Base-by-base conservation (phyloP, 306 rosid species). In the Mimosa pudica region DNA sequence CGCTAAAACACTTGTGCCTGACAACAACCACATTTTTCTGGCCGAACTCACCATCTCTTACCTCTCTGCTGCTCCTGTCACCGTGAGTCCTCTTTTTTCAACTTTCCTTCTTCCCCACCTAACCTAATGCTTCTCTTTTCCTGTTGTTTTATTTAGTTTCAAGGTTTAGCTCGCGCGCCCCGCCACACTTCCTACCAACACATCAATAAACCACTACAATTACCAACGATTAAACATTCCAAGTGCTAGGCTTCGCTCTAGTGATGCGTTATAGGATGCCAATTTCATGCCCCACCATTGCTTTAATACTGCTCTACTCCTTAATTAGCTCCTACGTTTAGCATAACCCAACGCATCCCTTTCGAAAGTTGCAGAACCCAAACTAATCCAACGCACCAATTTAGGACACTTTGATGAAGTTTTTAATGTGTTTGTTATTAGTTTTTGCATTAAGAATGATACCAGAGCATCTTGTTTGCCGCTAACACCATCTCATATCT, bases 1-100 rank as follows among this genome's bases (percentile, higher is more conserved):
- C 57, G 90, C 88, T 47, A 82, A 86, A 77, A 87, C 90, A 47
- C 83, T 87, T 30, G 90, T 87, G 58, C 33, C 81, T 16, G 83
- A 79, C 66, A 66, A 84, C 74, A 87, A 79, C 62, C 84, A 82
- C 57, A 78, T 87, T 49, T 84, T 79, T 79, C 88, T 87, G 9
- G 90, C 86, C 48, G 88, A 87, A 82, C 8, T 82, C 13, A 82
- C 83, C 81, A 63, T 84, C 48, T 84, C 88, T 79, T 87, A 82
- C 81, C 84, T 84, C 51, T 84, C 90, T 73, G 77, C 61, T 74
- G 77, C 90, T 72, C 77, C 84, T 10, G 5, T 0, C 20, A 62
- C 82, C 48, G 90, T 87, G 47, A 87, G 90, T 82, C 55, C 10
- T 63, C 61, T 81, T 47, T 64, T 63, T 77, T 73, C 64, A 54